Percentiles rank a stretch among this genome's conserved stretches.
Conservation (phyloP, 768 basidiomycete species). For the Rhodosporidiobolus odoratus region DNA sequence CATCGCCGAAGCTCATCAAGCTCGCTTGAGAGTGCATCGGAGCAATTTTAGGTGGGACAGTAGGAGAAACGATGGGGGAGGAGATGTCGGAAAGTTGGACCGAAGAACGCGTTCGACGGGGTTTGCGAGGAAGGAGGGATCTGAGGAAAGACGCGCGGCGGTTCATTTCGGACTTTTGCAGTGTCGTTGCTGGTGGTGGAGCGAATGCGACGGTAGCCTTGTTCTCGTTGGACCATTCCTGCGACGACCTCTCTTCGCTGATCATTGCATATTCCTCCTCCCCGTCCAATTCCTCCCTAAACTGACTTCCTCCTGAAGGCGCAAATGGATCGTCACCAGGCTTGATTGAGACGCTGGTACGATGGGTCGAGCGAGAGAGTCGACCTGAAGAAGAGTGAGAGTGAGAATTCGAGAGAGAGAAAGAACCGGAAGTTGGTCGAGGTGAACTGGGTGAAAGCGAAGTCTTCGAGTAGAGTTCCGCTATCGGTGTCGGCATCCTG, state of each 20-base stretch:
- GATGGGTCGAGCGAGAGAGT: background rate
- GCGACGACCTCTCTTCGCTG: background rate
- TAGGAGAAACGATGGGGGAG: slow-evolving; percentile 7
- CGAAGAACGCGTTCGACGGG: slow-evolving; percentile 3
- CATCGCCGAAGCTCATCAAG: background rate
- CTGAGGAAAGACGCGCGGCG: slow-evolving; percentile 7
- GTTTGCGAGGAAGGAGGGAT: background rate
- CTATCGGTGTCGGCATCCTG: background rate
- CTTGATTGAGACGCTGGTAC: slow-evolving; percentile 16
- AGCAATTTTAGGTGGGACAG: background rate
- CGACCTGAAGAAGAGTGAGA: background rate
- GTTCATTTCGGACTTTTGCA: background rate
- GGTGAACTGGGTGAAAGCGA: background rate
- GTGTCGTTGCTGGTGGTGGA: background rate
- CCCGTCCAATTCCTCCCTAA: background rate
- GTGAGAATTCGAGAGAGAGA: background rate
- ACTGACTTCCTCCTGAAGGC: background rate
- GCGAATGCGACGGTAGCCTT: background rate
- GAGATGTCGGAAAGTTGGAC: slow-evolving; percentile 15
- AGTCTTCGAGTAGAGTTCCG: background rate
- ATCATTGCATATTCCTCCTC: background rate
- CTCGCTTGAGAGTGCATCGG: background rate
- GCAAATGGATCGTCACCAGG: slow-evolving; percentile 27
- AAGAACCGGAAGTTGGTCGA: background rate
- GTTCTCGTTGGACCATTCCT: background rate